Evolutionary conservation across 108 stramenopile genomes (phyloP).

Genomic region (Skeletonema costatum): DNA sequence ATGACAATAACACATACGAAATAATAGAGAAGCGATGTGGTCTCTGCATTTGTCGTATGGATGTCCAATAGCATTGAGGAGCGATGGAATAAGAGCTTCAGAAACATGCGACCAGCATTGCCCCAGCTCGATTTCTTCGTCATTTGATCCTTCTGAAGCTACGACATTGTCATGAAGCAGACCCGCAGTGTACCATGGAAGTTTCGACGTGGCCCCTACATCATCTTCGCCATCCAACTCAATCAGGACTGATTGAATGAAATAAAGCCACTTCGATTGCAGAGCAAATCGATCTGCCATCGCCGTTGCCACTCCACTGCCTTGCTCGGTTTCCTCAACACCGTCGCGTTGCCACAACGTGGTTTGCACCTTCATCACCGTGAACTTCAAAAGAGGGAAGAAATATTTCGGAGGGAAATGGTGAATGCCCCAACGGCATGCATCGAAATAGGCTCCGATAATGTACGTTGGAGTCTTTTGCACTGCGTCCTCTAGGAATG

Average conservation of each 20-base stretch:
- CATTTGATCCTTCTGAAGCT: not conserved
- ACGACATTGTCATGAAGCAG: constrained; percentile 14
- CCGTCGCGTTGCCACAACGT: constrained; percentile 77
- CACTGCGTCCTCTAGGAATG: constrained; percentile 80
- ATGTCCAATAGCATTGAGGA: constrained; percentile 81
- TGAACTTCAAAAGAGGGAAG: constrained; percentile 60
- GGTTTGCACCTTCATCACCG: constrained; percentile 61
- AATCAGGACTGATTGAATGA: constrained; percentile 74
- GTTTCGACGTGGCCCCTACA: constrained; percentile 19
- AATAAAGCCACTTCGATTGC: constrained; percentile 85
- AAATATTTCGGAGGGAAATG: constrained; percentile 63
- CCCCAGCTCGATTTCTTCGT: constrained; percentile 30
- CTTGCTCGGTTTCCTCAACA: constrained; percentile 26
- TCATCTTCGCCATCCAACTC: constrained; percentile 72
- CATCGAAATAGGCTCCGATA: constrained; percentile 76
- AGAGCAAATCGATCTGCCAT: constrained; percentile 63
- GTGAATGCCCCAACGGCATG: constrained; percentile 73
- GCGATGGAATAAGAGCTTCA: constrained; percentile 56
- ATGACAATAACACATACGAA: constrained; percentile 81
- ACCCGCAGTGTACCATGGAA: constrained; percentile 41
- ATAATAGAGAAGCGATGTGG: constrained; percentile 80
- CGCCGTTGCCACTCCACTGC: constrained; percentile 13
- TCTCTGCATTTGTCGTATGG: constrained; percentile 90
- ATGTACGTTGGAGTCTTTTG: constrained; percentile 72
- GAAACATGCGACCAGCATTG: constrained; percentile 72